Evolutionary conservation across 2,329 filamentous ascomycete genomes (phyloP), one percentile per base, ranked within the genome.

Genomic region (Raffaelea ambrosiae): DNA sequence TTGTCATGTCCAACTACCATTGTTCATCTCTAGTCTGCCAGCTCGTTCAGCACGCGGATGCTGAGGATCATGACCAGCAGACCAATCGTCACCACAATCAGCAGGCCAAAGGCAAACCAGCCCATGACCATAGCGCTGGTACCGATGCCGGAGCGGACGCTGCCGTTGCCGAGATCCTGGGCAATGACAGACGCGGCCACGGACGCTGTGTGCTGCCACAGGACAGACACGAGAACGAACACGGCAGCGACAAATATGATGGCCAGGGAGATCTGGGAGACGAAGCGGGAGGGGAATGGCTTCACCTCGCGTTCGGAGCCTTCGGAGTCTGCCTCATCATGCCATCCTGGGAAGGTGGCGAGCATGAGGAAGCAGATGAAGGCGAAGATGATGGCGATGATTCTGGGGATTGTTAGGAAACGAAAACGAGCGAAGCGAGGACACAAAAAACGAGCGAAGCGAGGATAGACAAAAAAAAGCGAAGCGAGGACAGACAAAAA

Each of bases 261-360:
- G 48, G 90, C 89, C 40, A 98, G 76, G 11, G 91, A 88, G 53
- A 95, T 81, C 68, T 98, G 93, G 13, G 88, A 95, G 47, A 97
- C 91, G 11, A 90, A 84, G 39, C 91, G 80, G 33, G 87, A 93
- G 11, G 93, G 93, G 67, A 98, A 95, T 8, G 88, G 88, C 69
- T 94, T 95, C 63, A 95, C 84, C 67, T 95, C 88, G 59, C 87
- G 82, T 59, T 95, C 89, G 43, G 83, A 88, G 46, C 89, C 90
- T 46, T 79, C 74, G 35, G 77, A 81, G 66, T 93, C 86, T 54
- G 83, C 78, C 67, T 95, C 88, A 66, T 95, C 88, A 67, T 97
- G 90, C 88, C 93, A 98, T 54, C 90, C 90, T 2, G 93, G 93
- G 69, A 97, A 98, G 31, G 93, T 97, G 47, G 90, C 91, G 47